Base-by-base conservation (phyloP, 1,139 yeast species). In the Sugiyamaella sp. region DNA sequence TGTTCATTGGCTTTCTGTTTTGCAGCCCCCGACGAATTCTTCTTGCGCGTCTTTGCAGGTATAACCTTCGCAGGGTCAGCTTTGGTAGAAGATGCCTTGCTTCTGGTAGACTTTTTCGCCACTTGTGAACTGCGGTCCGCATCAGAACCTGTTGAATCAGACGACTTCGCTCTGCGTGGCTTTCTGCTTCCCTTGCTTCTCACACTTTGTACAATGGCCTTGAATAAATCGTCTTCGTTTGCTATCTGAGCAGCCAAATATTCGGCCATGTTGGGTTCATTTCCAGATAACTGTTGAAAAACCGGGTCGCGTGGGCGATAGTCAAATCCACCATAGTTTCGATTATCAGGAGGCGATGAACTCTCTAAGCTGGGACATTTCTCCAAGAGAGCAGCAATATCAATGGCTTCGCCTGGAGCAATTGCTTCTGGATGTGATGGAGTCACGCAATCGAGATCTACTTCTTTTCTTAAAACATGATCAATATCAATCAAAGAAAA, bases 401-500 rank as follows among this genome's bases (percentile, higher is more conserved):
- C 82, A 22, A 87, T 65, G 1, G 90, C 81, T 66, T 86, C 90
- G 10, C 99, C 99, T 3, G 85, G 85, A 1, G 86, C 80, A 19
- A 91, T 85, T 0, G 96, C 74, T 2, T 66, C 67, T 0, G 86
- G 84, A 61, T 89, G 86, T 0, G 97, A 89, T 0, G 97, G 97
- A 0, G 99, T 95, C 1, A 89, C 77, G 71, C 99, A 93, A 58
- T 86, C 90, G 75, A 89, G 74, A 57, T 82, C 81, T 5, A 91
- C 97, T 62, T 95, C 99, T 65, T 93, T 93, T 58, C 99, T 76
- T 60, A 95, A 73, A 1, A 93, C 88, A 59, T 78, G 81, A 67
- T 95, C 99, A 54, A 95, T 80, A 67, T 95, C 99, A 46, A 95
- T 91, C 51, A 90, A 90, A 0, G 97, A 89, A 69, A 95, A 95